phyloP scores from a whole-genome alignment of 148 eudicot species.

The Vaccinium darrowii region DNA sequence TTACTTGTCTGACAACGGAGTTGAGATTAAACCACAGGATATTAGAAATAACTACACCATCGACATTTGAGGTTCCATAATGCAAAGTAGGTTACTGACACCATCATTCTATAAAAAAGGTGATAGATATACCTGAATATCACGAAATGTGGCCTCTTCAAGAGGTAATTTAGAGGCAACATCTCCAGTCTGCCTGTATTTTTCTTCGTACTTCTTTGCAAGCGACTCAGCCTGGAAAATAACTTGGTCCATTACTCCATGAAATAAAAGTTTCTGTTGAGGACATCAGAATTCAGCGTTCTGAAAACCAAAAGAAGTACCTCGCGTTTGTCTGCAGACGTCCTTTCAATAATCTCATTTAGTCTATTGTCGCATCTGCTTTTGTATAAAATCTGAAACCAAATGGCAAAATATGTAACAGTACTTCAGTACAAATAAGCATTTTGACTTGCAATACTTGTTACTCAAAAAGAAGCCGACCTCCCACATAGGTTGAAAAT shows the following conservation, averaged over 20 bases:
- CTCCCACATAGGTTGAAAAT: not conserved
- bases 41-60: not conserved
- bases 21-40: not conserved
- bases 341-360: constrained; percentile 85
- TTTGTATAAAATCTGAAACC: constrained; percentile 80
- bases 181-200: constrained; percentile 84
- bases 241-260: constrained; percentile 21
- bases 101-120: constrained; percentile 10
- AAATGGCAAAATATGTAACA: constrained; percentile 19
- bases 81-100: not conserved
- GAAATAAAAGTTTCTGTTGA: constrained; percentile 2
- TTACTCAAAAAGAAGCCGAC: constrained; percentile 3
- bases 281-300: not conserved
- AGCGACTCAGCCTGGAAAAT: constrained; percentile 64
- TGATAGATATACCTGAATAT: constrained; percentile 71
- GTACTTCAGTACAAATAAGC: not conserved
- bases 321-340: constrained; percentile 81
- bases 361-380: constrained; percentile 91
- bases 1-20: constrained; percentile 9
- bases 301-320: constrained; percentile 31
- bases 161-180: constrained; percentile 90
- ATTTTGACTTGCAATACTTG: not conserved
- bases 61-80: not conserved
- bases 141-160: constrained; percentile 96
- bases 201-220: constrained; percentile 92